Base-by-base conservation (phyloP, 768 basidiomycete genomes). In the Strobilomyces confusus region DNA sequence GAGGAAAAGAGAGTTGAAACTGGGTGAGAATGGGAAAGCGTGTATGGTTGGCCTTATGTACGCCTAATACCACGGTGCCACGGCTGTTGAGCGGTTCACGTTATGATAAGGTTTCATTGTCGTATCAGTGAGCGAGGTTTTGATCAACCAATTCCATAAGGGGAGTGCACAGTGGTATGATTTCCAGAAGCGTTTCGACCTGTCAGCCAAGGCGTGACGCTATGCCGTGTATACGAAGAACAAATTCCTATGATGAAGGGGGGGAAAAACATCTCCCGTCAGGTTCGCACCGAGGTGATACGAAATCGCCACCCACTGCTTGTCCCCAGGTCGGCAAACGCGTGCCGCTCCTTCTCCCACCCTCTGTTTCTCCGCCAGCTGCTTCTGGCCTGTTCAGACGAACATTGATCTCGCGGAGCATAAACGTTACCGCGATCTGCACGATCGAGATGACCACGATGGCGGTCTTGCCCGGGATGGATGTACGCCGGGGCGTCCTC, bases 271-370 rank as follows among this genome's bases (percentile, higher is more conserved):
- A 42, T 45, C 19, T 30, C 17, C 30, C 49, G 25, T 53, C 44
- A 50, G 34, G 57, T 36, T 48, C 44, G 43, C 38, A 37, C 25
- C 23, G 15, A 33, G 30, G 38, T 26, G 20, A 45, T 15, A 43
- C 48, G 30, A 26, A 44, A 33, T n/a, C 23, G 44, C 13, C 38
- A 71, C 81, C 65, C 54, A 84, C 80, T 83, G 78, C 61, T 77
- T 80, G 65, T 86, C 83, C 4, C 84, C 50, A 83, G 58, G 63
- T 86, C 83, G 23, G 78, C 70, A 64, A 86, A 86, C 19, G 83
- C 84, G 49, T 83, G 76, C 45, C 76, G 73, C 54, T 84, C 81
- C 19, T 81, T 73, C 62, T 85, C 81, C 66, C 66, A 13, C 72
- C 67, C 4, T 66, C 72, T 63, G 74, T 81, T 58, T 75, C 41